Percentiles rank a stretch among this genome's conserved stretches.
Evolutionary conservation across 2,329 filamentous ascomycete species (phyloP).

Genomic region (Seiridium cupressi): DNA sequence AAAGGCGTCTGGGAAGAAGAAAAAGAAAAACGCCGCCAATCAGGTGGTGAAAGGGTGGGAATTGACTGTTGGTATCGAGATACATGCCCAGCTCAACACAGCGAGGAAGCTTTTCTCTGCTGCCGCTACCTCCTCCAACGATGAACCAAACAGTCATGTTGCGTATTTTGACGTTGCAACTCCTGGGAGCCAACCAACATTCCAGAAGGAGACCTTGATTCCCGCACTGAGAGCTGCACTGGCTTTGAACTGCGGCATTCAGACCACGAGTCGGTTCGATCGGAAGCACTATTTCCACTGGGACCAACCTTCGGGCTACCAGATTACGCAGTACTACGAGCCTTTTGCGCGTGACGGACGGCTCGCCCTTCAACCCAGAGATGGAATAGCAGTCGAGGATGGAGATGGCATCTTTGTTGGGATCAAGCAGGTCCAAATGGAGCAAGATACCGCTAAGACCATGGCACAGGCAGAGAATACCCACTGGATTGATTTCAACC

Average conservation of each 20-base stretch:
- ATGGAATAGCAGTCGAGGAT: constrained; percentile 76
- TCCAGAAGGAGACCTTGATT: constrained; percentile 79
- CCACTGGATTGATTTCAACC: constrained; percentile 89
- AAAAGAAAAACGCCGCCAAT: constrained; percentile 42
- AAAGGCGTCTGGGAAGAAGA: constrained; percentile 41
- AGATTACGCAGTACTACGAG: constrained; percentile 94
- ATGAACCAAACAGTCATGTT: constrained; percentile 80
- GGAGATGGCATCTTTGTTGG: constrained; percentile 69
- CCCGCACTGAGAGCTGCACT: constrained; percentile 89
- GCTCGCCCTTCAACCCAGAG: constrained; percentile 68
- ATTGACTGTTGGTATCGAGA: constrained; percentile 92
- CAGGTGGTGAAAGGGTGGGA: constrained; percentile 74
- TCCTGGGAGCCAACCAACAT: constrained; percentile 83
- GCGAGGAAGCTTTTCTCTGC: constrained; percentile 84
- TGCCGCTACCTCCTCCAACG: constrained; percentile 63
- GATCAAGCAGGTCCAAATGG: constrained; percentile 93
- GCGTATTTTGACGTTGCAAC: constrained; percentile 86
- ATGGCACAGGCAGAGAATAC: constrained; percentile 70
- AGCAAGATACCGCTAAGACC: constrained; percentile 97
- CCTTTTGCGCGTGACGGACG: constrained; percentile 68
- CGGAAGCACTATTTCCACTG: constrained; percentile 99
- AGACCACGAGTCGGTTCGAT: constrained; percentile 80
- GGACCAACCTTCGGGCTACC: constrained; percentile 94
- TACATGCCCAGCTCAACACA: constrained; percentile 94
- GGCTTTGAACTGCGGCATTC: constrained; percentile 76